These are phyloP conservation scores for Leccinum obscurum DNA, from an alignment of 768 basidiomycete genomes.

Conservation along the genomic window DNA sequence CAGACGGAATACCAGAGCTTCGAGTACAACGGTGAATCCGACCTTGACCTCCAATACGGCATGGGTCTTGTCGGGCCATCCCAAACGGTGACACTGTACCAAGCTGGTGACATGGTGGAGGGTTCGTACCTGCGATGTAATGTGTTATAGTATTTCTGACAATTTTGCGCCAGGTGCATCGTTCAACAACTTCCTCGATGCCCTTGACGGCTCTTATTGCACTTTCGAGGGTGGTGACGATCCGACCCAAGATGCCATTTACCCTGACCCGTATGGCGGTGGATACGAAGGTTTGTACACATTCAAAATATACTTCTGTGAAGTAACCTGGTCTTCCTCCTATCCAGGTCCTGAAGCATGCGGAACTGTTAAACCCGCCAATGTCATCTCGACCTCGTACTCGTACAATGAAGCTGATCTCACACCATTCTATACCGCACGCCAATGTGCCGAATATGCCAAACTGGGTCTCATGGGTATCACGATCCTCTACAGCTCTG, in stretches of 20 bases:
- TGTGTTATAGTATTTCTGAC: background rate
- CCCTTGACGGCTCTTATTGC: conserved; percentile 36
- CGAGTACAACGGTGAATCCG: conserved; percentile 31
- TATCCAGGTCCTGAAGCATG: too few relatives aligned
- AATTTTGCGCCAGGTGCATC: conserved; percentile 14
- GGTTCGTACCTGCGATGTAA: conserved; percentile 11
- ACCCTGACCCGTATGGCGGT: conserved; percentile 21
- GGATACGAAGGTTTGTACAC: too few relatives aligned
- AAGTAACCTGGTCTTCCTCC: too few relatives aligned
- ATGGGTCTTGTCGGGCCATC: conserved; percentile 30
- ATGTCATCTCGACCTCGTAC: too few relatives aligned
- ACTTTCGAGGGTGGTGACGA: conserved; percentile 38
- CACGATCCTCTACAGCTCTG: conserved; percentile 45
- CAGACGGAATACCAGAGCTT: conserved; percentile 8
- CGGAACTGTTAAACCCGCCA: too few relatives aligned
- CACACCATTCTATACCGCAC: conserved; percentile 35
- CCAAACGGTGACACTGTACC: conserved; percentile 32
- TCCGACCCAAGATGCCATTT: conserved; percentile 25
- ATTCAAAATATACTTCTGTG: too few relatives aligned
- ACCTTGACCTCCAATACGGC: conserved; percentile 34
- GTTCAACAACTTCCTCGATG: conserved; percentile 38
- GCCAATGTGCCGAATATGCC: conserved; percentile 47
- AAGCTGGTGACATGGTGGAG: conserved; percentile 30
- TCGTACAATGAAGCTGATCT: too few relatives aligned
- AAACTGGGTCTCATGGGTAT: conserved; percentile 44